Percentiles rank a stretch among this genome's conserved stretches.
These are phyloP conservation scores for Eucalyptus polyanthemos DNA, from an alignment of 345 rosid species.

Conservation along the genomic window DNA sequence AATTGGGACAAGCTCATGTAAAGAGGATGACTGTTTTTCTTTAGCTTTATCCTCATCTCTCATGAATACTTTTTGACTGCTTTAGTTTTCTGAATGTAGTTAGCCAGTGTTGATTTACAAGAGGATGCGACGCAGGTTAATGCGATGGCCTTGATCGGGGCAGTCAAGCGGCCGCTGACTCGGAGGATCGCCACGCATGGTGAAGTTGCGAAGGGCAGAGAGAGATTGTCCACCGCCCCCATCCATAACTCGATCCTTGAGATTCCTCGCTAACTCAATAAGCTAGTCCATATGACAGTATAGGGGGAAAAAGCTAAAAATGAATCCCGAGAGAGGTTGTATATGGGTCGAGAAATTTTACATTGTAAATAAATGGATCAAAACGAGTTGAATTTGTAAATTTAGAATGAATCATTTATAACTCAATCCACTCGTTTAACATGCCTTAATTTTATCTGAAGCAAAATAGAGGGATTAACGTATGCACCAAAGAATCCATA, in stretches of 20 bases:
- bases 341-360: not conserved
- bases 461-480: not conserved
- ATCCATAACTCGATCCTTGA: too few relatives aligned
- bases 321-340: not conserved
- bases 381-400: fast-evolving
- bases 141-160: too few relatives aligned
- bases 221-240: too few relatives aligned
- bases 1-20: slow-evolving; percentile 72
- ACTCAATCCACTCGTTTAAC: fast-evolving
- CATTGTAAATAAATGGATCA: not conserved
- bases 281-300: not conserved
- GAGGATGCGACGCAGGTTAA: too few relatives aligned
- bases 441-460: fast-evolving
- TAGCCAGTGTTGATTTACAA: too few relatives aligned
- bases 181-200: too few relatives aligned
- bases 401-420: not conserved
- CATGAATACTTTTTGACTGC: too few relatives aligned
- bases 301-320: not conserved
- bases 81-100: too few relatives aligned
- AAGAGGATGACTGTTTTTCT: not conserved
- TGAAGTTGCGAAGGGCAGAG: too few relatives aligned
- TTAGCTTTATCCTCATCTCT: not conserved
- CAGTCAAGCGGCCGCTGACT: too few relatives aligned
- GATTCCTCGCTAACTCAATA: too few relatives aligned
- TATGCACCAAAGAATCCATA: not conserved